Conservation (phyloP, 176 grass and related monocot genomes). For the Triticum timopheevii region DNA sequence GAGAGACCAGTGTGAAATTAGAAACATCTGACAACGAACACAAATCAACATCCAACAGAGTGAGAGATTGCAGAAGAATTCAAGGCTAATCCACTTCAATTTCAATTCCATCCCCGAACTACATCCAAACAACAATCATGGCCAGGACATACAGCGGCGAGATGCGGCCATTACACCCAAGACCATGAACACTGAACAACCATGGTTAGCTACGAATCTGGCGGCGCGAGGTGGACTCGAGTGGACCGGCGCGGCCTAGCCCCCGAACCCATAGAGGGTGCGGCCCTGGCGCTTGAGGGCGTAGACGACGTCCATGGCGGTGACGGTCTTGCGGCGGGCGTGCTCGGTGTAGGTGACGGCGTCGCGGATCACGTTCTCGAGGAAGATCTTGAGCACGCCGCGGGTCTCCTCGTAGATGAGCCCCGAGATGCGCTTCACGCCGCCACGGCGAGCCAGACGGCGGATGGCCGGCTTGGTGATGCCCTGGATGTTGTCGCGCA, state of each 20-base stretch:
- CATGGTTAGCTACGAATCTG: too few relatives aligned
- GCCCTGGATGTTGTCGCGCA: slow-evolving; percentile 53
- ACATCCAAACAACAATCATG: too few relatives aligned
- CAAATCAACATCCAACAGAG: too few relatives aligned
- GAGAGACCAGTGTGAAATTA: too few relatives aligned
- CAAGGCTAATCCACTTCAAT: too few relatives aligned
- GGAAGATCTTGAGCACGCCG: slow-evolving; percentile 98
- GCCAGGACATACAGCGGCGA: too few relatives aligned
- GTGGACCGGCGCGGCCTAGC: slow-evolving; percentile 16
- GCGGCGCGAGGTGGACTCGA: too few relatives aligned
- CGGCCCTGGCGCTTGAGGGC: slow-evolving; percentile 93
- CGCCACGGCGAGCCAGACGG: slow-evolving; percentile 36
- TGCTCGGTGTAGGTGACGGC: slow-evolving; percentile 97
- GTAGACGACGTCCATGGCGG: slow-evolving; percentile 97
- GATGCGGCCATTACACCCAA: too few relatives aligned
- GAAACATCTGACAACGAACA: too few relatives aligned
- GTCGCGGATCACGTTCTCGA: slow-evolving; percentile 96
- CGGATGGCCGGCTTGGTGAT: slow-evolving; percentile 63
- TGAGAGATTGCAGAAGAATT: too few relatives aligned
- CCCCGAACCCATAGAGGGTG: slow-evolving; percentile 77
- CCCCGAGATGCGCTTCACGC: slow-evolving; percentile 91
- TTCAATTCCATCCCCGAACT: too few relatives aligned
- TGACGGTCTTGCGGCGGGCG: slow-evolving; percentile 91
- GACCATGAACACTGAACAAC: too few relatives aligned
- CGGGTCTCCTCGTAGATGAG: slow-evolving; percentile 97